Base-by-base conservation (phyloP, 140 eudicot genomes). In the Anethum foeniculum region DNA sequence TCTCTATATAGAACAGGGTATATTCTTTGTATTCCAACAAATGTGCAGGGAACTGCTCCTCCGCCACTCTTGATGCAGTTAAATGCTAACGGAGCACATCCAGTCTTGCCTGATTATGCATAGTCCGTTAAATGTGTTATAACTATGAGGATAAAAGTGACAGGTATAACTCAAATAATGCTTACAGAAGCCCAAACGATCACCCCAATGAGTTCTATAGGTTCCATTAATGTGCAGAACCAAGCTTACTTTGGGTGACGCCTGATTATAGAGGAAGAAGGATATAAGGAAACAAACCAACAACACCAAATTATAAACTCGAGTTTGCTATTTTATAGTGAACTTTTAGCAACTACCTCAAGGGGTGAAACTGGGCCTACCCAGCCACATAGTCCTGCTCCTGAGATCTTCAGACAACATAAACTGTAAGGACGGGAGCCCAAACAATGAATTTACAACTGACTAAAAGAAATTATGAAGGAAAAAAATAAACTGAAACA, bases 141-240 rank as follows among this genome's bases (percentile, higher is more conserved):
- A 80, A 84, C 54, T 43, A n/a, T 4, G 36, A 73, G 16, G 49
- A 38, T 74, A 67, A 67, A 67, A 67, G 30, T 72, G 15, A 13
- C 76, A 54, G 60, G 69, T 21, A 19, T 48, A 51, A 75, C 41
- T 65, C 51, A 85, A 49, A 12, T 38, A 85, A 65, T 27, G 80
- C 97, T 92, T 86, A 95, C 99, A 89, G 80, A 95, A 90, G 77
- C 99, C 99, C 85, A 95, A 87, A 64, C 97, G 92, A 65, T 89
- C 96, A 82, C 94, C 95, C 99, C 99, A 95, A 38, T 91, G 91
- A 88, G 93, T 92, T 90, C 96, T 90, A 81, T 95, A 95, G 11
- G 97, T 95, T 81, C 99, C 99, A 86, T 95, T 95, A 39, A 88
- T 83, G 88, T 95, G 93, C 86, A 95, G 79, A 78, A 82, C 80